A percentile compares a stretch with the other conserved stretches of the same genome.
phyloP scores from a whole-genome alignment of 306 rosid genomes.

The Casuarina equisetifolia region DNA sequence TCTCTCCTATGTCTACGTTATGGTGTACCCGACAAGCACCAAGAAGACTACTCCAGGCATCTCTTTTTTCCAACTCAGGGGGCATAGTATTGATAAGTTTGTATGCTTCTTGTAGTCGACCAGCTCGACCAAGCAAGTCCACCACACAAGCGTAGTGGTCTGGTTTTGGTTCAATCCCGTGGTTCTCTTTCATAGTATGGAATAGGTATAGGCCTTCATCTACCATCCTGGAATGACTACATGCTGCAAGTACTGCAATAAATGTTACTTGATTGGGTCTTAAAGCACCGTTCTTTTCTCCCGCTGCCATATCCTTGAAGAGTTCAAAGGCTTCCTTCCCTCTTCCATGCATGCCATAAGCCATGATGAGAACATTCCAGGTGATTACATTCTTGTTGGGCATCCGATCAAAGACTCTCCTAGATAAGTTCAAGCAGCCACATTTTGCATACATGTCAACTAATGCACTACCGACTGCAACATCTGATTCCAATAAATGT shows the following conservation, averaged over 20 bases:
- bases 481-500: slow-evolving; percentile 54
- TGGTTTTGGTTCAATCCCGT: slow-evolving; percentile 57
- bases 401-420: slow-evolving; percentile 65
- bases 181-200: slow-evolving; percentile 57
- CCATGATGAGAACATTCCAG: slow-evolving; percentile 88
- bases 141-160: slow-evolving; percentile 89
- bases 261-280: slow-evolving; percentile 64
- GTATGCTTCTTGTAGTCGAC: slow-evolving; percentile 66
- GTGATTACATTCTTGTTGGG: slow-evolving; percentile 65
- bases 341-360: slow-evolving; percentile 86
- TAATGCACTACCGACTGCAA: slow-evolving; percentile 82
- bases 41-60: slow-evolving; percentile 93
- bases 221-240: slow-evolving; percentile 72
- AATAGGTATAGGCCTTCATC: slow-evolving; percentile 62
- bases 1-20: slow-evolving; percentile 67
- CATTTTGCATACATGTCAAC: slow-evolving; percentile 93
- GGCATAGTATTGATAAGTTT: slow-evolving; percentile 64
- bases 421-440: slow-evolving; percentile 64
- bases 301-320: slow-evolving; percentile 53
- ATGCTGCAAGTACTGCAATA: slow-evolving; percentile 63
- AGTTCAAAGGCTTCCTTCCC: slow-evolving; percentile 67
- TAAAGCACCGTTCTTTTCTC: slow-evolving; percentile 31
- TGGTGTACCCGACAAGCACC: slow-evolving; percentile 71
- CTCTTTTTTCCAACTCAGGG: slow-evolving; percentile 44
- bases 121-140: slow-evolving; percentile 89